phyloP scores from a whole-genome alignment of 2,329 filamentous ascomycete genomes.

The Cladosporium oxysporum region DNA sequence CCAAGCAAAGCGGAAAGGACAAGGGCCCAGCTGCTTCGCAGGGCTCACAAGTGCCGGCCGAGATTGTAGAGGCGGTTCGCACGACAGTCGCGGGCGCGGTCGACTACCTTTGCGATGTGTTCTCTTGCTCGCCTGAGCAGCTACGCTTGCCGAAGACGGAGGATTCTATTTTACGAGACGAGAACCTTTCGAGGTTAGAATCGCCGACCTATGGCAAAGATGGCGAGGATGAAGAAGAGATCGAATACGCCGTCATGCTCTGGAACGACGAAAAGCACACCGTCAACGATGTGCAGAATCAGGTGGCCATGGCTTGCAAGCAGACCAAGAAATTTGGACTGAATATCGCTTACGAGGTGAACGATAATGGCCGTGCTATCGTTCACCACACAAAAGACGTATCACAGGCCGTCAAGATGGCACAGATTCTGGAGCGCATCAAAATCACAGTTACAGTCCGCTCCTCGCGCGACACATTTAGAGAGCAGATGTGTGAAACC shows the following conservation, averaged over 20 bases:
- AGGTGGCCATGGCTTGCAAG: slow-evolving; percentile 85
- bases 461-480: slow-evolving; percentile 89
- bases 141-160: slow-evolving; percentile 81
- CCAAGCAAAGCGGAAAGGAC: slow-evolving; percentile 55
- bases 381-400: slow-evolving; percentile 75
- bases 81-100: slow-evolving; percentile 83
- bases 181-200: slow-evolving; percentile 70
- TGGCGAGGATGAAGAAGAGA: slow-evolving; percentile 42
- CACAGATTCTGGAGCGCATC: slow-evolving; percentile 88
- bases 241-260: slow-evolving; percentile 80
- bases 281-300: slow-evolving; percentile 82
- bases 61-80: slow-evolving; percentile 74
- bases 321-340: slow-evolving; percentile 69
- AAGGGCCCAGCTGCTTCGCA: slow-evolving; percentile 32
- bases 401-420: slow-evolving; percentile 71
- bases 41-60: slow-evolving; percentile 62
- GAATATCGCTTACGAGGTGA: slow-evolving; percentile 80
- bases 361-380: slow-evolving; percentile 83
- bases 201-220: slow-evolving; percentile 47
- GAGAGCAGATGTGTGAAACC: slow-evolving; percentile 97
- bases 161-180: slow-evolving; percentile 78
- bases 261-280: slow-evolving; percentile 99
- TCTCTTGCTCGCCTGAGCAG: slow-evolving; percentile 96
- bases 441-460: slow-evolving; percentile 94
- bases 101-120: slow-evolving; percentile 96